These are phyloP conservation scores for Penicillium pulvis DNA, from an alignment of 495 filamentous ascomycete species.

Conservation along the genomic window DNA sequence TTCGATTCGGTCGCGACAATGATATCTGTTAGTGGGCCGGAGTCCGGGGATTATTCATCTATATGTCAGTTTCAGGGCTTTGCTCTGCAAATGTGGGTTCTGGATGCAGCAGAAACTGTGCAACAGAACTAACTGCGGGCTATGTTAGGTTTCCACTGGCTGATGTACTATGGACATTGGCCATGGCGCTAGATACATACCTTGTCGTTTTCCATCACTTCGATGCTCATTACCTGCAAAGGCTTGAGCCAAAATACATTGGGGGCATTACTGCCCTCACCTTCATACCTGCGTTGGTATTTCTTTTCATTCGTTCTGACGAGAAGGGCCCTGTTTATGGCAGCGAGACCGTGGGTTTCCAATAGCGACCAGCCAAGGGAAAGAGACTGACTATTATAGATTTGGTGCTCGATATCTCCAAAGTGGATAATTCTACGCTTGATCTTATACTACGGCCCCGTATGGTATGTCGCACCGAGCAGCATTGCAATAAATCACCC, in stretches of 20 bases:
- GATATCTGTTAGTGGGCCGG: constrained; percentile 45
- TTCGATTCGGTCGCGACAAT: constrained; percentile 49
- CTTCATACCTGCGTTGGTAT: constrained; percentile 45
- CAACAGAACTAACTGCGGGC: background rate
- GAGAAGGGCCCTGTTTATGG: constrained; percentile 48
- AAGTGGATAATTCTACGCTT: constrained; percentile 49
- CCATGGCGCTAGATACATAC: constrained; percentile 48
- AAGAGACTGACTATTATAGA: constrained; percentile 20
- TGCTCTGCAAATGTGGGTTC: constrained; percentile 46
- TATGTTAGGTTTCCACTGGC: constrained; percentile 47
- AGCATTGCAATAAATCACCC: no score
- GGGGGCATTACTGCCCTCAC: constrained; percentile 36
- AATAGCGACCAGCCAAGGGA: no score
- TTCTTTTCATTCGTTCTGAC: constrained; percentile 41
- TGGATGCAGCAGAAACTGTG: background rate
- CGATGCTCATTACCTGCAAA: constrained; percentile 38
- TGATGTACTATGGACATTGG: constrained; percentile 53
- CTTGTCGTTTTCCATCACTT: constrained; percentile 48
- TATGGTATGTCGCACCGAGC: constrained; percentile 36
- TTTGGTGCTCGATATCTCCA: constrained; percentile 50
- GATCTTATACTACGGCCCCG: constrained; percentile 45
- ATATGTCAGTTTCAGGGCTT: constrained; percentile 53
- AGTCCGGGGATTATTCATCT: constrained; percentile 37
- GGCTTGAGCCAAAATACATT: constrained; percentile 46
- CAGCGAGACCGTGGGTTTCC: constrained; percentile 37